Conservation (phyloP, 2,329 filamentous ascomycete genomes). For the Didymella keratinophila region DNA sequence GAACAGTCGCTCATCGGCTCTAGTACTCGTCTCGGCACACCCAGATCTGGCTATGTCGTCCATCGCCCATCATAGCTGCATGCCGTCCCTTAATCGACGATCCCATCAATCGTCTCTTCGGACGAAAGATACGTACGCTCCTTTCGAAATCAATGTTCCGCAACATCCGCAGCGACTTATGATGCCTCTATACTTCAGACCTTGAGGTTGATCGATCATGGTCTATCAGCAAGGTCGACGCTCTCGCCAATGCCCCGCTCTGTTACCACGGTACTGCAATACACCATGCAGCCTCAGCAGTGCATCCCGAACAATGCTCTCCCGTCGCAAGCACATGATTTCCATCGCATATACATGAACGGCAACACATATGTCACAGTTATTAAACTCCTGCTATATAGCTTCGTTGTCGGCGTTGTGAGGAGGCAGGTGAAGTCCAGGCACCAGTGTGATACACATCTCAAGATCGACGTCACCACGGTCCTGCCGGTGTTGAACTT, state of each 20-base stretch:
- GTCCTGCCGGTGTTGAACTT: not conserved
- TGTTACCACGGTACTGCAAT: constrained; percentile 1
- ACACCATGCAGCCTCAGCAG: not conserved
- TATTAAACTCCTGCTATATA: too few species aligned
- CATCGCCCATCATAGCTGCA: not conserved
- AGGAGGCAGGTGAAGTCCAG: not conserved
- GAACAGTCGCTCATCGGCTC: not conserved
- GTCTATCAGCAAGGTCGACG: not conserved
- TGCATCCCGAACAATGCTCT: not conserved
- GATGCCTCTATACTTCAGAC: not conserved
- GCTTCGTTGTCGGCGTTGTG: not conserved
- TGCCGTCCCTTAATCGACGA: not conserved
- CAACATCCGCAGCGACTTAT: not conserved
- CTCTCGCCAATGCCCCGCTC: not conserved
- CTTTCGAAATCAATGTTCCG: not conserved
- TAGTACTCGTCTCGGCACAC: not conserved
- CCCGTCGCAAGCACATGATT: not conserved
- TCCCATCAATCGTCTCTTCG: not conserved
- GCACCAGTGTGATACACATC: not conserved
- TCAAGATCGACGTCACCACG: not conserved
- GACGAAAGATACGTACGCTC: not conserved
- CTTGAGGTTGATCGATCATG: not conserved
- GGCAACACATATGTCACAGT: not conserved
- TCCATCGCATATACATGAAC: not conserved
- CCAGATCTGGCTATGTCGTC: not conserved